Conservation (phyloP, 345 rosid species). For the Eucalyptus regnans region DNA sequence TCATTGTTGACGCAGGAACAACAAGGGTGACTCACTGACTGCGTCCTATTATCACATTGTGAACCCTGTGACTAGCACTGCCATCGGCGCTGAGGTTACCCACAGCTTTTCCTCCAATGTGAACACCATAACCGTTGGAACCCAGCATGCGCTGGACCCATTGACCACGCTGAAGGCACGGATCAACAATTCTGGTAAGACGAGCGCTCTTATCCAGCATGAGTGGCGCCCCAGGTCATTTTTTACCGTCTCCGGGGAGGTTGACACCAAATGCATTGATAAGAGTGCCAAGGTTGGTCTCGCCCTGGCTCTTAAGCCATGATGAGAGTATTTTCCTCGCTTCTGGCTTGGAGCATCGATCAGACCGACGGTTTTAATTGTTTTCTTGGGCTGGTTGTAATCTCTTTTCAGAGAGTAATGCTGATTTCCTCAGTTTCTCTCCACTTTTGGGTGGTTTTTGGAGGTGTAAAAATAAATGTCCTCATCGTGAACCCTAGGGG, state of each 20-base stretch:
- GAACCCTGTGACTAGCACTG: slow-evolving; percentile 38
- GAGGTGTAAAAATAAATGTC: not conserved
- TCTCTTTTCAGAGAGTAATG: not conserved
- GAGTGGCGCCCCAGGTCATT: slow-evolving; percentile 79
- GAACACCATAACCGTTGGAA: slow-evolving; percentile 57
- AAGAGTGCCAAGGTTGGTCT: slow-evolving; percentile 79
- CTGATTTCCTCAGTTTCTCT: not conserved
- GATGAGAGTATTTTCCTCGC: not conserved
- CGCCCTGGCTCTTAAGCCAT: slow-evolving; percentile 77
- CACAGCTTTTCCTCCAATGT: slow-evolving; percentile 63
- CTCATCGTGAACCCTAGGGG: not conserved
- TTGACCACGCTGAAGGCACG: slow-evolving; percentile 65
- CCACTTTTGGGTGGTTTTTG: not conserved
- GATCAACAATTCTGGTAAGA: slow-evolving; percentile 60
- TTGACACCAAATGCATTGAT: slow-evolving; percentile 66
- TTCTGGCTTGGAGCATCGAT: not conserved
- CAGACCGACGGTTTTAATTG: not conserved
- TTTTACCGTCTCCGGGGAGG: slow-evolving; percentile 69
- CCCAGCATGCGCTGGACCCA: slow-evolving; percentile 62
- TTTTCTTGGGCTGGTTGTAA: not conserved
- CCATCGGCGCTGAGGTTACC: slow-evolving; percentile 70
- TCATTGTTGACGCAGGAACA: slow-evolving; percentile 34
- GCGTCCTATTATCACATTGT: slow-evolving; percentile 72
- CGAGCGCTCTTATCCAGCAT: slow-evolving; percentile 76
- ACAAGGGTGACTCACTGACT: slow-evolving; percentile 53